phyloP scores from a whole-genome alignment of 768 basidiomycete species.

The Hortiboletus flavorubellus region DNA sequence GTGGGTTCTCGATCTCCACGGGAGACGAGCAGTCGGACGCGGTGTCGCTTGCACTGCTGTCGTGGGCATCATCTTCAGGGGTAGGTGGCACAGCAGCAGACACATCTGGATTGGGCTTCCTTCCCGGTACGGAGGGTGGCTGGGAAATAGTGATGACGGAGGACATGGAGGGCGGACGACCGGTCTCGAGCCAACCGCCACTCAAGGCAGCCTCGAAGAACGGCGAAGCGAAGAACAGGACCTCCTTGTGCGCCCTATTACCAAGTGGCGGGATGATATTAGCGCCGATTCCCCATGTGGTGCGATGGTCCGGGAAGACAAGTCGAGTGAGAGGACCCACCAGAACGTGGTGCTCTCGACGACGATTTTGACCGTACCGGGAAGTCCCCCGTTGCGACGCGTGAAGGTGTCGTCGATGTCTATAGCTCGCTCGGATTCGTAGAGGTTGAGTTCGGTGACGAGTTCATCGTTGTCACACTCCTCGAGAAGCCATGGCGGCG shows the following conservation, averaged over 20 bases:
- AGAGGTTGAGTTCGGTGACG: constrained; percentile 64
- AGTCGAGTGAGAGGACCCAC: constrained; percentile 42
- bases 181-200: constrained; percentile 91
- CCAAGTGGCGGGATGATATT: constrained; percentile 2
- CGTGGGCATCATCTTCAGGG: constrained; percentile 46
- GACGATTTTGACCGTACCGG: constrained; percentile 87
- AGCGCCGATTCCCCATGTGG: constrained; percentile 4
- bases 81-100: constrained; percentile 59
- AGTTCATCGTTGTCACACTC: constrained; percentile 70
- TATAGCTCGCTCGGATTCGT: constrained; percentile 66
- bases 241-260: constrained; percentile 84
- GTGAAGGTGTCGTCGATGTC: constrained; percentile 82
- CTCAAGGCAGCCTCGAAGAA: constrained; percentile 92
- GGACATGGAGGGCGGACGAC: constrained; percentile 72
- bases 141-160: constrained; percentile 85
- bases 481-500: constrained; percentile 77
- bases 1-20: constrained; percentile 36
- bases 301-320: neutral
- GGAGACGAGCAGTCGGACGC: constrained; percentile 42
- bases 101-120: constrained; percentile 38
- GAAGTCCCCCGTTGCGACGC: constrained; percentile 53
- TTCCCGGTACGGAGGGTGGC: constrained; percentile 57
- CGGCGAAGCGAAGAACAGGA: constrained; percentile 89
- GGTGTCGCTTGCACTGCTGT: constrained; percentile 28
- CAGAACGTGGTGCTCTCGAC: constrained; percentile 90